Evolutionary conservation across 495 filamentous ascomycete genomes (phyloP), one percentile per base, ranked within the genome.

Genomic region (Penicillium mononematosum): DNA sequence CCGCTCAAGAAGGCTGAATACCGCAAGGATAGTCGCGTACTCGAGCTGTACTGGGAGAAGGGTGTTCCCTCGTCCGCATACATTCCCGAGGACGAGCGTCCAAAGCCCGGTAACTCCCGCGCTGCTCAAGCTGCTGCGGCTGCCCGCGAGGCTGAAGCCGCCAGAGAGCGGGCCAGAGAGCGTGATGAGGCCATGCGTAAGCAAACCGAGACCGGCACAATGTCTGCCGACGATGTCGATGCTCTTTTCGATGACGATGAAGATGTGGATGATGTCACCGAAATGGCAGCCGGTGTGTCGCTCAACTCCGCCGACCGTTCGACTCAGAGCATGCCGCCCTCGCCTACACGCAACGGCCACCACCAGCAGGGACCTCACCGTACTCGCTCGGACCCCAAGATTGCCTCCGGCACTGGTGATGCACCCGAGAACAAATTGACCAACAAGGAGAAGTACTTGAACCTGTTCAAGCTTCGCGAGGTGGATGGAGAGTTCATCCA

Each of bases 41-140:
- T 98, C 48, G 94, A 98, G 72, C 82, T 98, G 5, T 98, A 96
- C 78, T 98, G 94, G 94, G 94, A 98, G 84, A 98, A 98, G 82
- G 94, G 94, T 53, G 90, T 97, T 25, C 92, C 93, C 24, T 97
- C 93, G 22, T 96, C 92, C 25, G 89, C 92, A 14, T 98, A 96
- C 62, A 88, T 98, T 55, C 95, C 94, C 7, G 94, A 98, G 66
- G 94, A 98, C 70, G 94, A 98, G 73, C 87, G 92, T 44, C 92
- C 93, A 36, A 92, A 92, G 78, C 85, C 89, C 22, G 71, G 64
- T 24, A 78, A 72, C 56, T 75, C 73, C 41, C 75, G 77, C 41
- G 83, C 85, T 41, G 85, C 85, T 34, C 88, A 88, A 67, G 87
- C 89, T 42, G 84, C 87, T 42, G 87, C 85, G 29, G 88, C 90